A percentile compares a stretch with the other conserved stretches of the same genome.
These are phyloP conservation scores for Mycena galericulata DNA, from an alignment of 768 basidiomycete species.

Conservation along the genomic window DNA sequence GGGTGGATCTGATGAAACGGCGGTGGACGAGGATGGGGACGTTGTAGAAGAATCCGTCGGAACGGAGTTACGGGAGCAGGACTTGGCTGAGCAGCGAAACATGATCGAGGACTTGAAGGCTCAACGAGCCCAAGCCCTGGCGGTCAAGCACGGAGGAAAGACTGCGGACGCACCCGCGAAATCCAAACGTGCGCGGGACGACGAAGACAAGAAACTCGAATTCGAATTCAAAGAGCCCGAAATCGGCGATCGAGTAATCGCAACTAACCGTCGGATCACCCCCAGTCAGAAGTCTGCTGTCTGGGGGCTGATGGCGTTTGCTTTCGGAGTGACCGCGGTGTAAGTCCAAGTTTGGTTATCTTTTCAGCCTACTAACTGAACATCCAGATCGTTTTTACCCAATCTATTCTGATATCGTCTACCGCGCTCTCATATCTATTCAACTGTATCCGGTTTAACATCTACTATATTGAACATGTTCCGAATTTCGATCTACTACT, in stretches of 20 bases:
- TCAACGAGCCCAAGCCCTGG: conserved; percentile 58
- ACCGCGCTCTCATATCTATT: conserved; percentile 36
- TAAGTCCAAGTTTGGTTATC: conserved; percentile 54
- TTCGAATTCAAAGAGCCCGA: conserved; percentile 82
- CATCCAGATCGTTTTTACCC: conserved; percentile 66
- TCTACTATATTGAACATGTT: conserved; percentile 29
- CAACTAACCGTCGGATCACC: conserved; percentile 73
- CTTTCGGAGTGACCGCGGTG: conserved; percentile 85
- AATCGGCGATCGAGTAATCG: conserved; percentile 60
- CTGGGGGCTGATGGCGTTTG: conserved; percentile 89
- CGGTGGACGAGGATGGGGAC: conserved; percentile 75
- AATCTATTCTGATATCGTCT: conserved; percentile 62
- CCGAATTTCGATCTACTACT: background rate
- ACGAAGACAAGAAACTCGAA: conserved; percentile 61
- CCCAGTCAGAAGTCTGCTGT: conserved; percentile 81
- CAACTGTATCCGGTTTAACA: conserved; percentile 26
- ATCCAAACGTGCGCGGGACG: conserved; percentile 66
- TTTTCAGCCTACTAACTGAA: conserved; percentile 18
- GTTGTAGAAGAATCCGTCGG: conserved; percentile 67
- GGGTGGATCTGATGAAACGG: conserved; percentile 70
- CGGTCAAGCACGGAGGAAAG: conserved; percentile 41
- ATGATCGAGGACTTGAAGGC: conserved; percentile 80
- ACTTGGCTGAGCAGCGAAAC: conserved; percentile 82
- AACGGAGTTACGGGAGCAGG: conserved; percentile 72
- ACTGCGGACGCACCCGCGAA: conserved; percentile 42